These are phyloP conservation scores for Remersonia thermophila DNA, from an alignment of 2,329 filamentous ascomycete species.

Conservation along the genomic window DNA sequence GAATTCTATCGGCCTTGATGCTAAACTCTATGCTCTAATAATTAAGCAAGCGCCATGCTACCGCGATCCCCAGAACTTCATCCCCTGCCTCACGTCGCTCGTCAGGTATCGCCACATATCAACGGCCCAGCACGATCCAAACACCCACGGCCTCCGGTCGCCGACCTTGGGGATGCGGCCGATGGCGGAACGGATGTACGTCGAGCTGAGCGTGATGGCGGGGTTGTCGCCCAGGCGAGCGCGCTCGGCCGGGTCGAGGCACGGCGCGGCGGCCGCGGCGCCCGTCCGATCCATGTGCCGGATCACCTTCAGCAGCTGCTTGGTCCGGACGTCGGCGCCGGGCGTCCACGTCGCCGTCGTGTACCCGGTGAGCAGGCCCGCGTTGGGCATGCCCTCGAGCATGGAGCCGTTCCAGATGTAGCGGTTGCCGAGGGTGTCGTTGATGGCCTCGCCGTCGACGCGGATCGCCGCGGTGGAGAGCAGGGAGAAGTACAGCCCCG, in stretches of 20 bases:
- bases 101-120: constrained; percentile 16
- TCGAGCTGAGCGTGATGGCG: constrained; percentile 15
- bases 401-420: constrained; percentile 54
- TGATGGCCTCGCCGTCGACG: constrained; percentile 41
- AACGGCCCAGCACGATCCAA: constrained; percentile 15
- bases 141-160: constrained; percentile 19
- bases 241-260: constrained; percentile 12
- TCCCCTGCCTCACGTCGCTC: constrained; percentile 12
- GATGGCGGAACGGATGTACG: constrained; percentile 17
- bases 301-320: constrained; percentile 37
- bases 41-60: constrained; percentile 4
- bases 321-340: constrained; percentile 43
- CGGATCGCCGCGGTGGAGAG: constrained; percentile 39
- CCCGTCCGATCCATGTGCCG: constrained; percentile 31
- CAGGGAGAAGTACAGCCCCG: constrained; percentile 49
- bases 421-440: constrained; percentile 29
- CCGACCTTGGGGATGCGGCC: constrained; percentile 18
- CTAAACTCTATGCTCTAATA: too few species aligned
- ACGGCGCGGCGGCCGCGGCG: constrained; percentile 15
- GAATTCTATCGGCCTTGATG: too few species aligned
- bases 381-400: constrained; percentile 55
- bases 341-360: constrained; percentile 56
- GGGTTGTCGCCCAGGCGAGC: constrained; percentile 12
- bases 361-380: constrained; percentile 50
- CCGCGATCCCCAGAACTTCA: constrained; percentile 9